A percentile compares a stretch with the other conserved stretches of the same genome.
Evolutionary conservation across 1,284 basidiomycete species (phyloP).

Genomic region (Sporisorium reilianum): DNA sequence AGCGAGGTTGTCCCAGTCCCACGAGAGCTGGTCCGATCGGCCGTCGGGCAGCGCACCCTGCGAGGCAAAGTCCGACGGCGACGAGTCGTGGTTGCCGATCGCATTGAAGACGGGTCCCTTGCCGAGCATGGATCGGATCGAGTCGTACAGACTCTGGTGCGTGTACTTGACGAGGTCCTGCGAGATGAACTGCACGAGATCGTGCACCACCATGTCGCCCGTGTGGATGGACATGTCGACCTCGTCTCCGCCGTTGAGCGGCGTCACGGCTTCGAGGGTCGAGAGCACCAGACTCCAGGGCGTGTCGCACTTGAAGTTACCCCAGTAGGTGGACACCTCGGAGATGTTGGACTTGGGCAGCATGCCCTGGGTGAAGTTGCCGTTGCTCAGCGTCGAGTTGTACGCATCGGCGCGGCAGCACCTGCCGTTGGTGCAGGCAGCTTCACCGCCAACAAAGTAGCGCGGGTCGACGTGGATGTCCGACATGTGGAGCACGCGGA

Average conservation of each 20-base stretch:
- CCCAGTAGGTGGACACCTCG: slow-evolving; percentile 63
- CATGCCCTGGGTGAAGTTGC: slow-evolving; percentile 44
- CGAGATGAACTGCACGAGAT: slow-evolving; percentile 61
- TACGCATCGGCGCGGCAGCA: slow-evolving; percentile 78
- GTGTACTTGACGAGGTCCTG: slow-evolving; percentile 63
- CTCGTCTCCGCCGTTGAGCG: slow-evolving; percentile 75
- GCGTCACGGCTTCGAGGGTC: slow-evolving; percentile 78
- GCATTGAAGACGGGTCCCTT: slow-evolving; percentile 64
- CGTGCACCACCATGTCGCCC: slow-evolving; percentile 78
- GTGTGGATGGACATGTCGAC: slow-evolving; percentile 80
- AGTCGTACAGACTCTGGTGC: slow-evolving; percentile 65
- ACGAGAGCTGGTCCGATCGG: slow-evolving; percentile 56
- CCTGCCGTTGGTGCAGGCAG: slow-evolving; percentile 78
- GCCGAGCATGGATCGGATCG: slow-evolving; percentile 51
- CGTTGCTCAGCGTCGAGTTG: slow-evolving; percentile 73
- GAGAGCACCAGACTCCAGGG: slow-evolving; percentile 77
- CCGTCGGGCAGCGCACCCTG: slow-evolving; percentile 59
- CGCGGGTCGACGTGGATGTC: slow-evolving; percentile 85
- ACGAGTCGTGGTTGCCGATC: slow-evolving; percentile 67
- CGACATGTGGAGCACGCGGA: slow-evolving; percentile 81
- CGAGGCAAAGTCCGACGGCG: slow-evolving; percentile 59
- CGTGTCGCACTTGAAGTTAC: slow-evolving; percentile 74
- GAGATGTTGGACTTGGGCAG: slow-evolving; percentile 52
- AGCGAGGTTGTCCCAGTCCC: slow-evolving; percentile 66
- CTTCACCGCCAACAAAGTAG: slow-evolving; percentile 80